Percentiles rank a stretch among this genome's conserved stretches.
These are phyloP conservation scores for Trichosporon sp. DNA, from an alignment of 1,284 basidiomycete species.

Conservation along the genomic window DNA sequence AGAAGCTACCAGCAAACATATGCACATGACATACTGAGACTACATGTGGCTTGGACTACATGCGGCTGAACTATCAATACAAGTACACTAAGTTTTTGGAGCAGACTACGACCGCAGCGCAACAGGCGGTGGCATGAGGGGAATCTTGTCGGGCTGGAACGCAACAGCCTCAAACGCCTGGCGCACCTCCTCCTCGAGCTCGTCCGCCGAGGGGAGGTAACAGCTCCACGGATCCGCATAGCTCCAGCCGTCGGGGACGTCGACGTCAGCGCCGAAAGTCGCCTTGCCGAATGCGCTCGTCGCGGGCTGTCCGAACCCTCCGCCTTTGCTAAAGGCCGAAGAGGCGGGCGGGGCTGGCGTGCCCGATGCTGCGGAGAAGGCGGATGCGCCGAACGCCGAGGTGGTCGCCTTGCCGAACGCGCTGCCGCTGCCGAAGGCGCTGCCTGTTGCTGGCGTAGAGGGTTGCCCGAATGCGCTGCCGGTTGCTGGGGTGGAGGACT, in stretches of 20 bases:
- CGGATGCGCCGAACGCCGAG: slow-evolving; percentile 5
- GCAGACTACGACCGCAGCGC: slow-evolving; percentile 40
- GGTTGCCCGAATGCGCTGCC: slow-evolving; percentile 4
- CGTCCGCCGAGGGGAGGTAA: slow-evolving; percentile 21
- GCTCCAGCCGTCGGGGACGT: slow-evolving; percentile 49
- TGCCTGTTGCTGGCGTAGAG: neutral
- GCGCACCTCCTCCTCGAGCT: slow-evolving; percentile 48
- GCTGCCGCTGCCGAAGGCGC: slow-evolving; percentile 28
- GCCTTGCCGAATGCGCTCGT: slow-evolving; percentile 3
- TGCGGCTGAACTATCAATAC: neutral
- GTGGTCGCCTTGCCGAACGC: slow-evolving; percentile 11
- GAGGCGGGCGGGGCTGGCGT: neutral
- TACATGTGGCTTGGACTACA: neutral
- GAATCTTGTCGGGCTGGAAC: slow-evolving; percentile 69
- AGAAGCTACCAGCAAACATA: too few species aligned
- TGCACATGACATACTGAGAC: too few species aligned
- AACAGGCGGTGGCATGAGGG: slow-evolving; percentile 69
- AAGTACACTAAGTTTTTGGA: neutral
- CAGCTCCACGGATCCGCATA: slow-evolving; percentile 42
- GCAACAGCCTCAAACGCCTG: slow-evolving; percentile 58
- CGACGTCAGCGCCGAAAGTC: slow-evolving; percentile 16
- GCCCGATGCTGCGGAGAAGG: slow-evolving; percentile 9
- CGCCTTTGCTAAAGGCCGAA: slow-evolving; percentile 3
- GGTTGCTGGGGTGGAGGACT: neutral
- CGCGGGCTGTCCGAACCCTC: neutral